These are phyloP conservation scores for Francoa sonchifolia DNA, from an alignment of 441 rosid species.

Conservation along the genomic window DNA sequence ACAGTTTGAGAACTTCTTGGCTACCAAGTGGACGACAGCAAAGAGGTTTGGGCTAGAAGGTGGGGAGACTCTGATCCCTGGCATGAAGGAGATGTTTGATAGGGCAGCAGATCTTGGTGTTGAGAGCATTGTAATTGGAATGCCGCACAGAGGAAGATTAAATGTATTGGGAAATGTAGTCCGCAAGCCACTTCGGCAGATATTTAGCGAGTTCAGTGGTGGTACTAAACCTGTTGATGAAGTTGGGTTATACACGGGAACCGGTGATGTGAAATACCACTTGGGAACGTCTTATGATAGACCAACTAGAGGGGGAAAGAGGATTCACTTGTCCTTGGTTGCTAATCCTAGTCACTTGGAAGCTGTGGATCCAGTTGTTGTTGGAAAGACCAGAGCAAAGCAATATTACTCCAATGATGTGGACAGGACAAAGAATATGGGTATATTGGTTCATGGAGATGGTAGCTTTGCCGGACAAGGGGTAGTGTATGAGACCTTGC, in stretches of 20 bases:
- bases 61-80: constrained; percentile 7
- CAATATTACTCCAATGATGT: constrained; percentile 16
- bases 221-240: constrained; percentile 19
- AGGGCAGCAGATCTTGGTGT: constrained; percentile 58
- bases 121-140: constrained; percentile 91
- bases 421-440: constrained; percentile 16
- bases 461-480: constrained; percentile 22
- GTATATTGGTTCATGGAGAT: constrained; percentile 19
- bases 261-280: constrained; percentile 24
- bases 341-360: constrained; percentile 23
- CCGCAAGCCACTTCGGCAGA: constrained; percentile 81
- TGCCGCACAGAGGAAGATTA: constrained; percentile 96
- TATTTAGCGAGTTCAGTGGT: constrained; percentile 34
- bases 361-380: constrained; percentile 21
- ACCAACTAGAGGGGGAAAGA: constrained; percentile 19
- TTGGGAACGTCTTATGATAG: constrained; percentile 20
- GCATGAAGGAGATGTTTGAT: constrained; percentile 8
- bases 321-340: constrained; percentile 17
- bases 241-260: constrained; percentile 19
- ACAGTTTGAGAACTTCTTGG: constrained; percentile 6
- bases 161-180: constrained; percentile 95
- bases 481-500: constrained; percentile 20
- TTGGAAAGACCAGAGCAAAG: constrained; percentile 20
- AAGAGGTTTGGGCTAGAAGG: constrained; percentile 9
- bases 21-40: constrained; percentile 2